Evolutionary conservation across 148 eudicot species (phyloP), one percentile per base, ranked within the genome.

Genomic region (Persicaria tinctoria): DNA sequence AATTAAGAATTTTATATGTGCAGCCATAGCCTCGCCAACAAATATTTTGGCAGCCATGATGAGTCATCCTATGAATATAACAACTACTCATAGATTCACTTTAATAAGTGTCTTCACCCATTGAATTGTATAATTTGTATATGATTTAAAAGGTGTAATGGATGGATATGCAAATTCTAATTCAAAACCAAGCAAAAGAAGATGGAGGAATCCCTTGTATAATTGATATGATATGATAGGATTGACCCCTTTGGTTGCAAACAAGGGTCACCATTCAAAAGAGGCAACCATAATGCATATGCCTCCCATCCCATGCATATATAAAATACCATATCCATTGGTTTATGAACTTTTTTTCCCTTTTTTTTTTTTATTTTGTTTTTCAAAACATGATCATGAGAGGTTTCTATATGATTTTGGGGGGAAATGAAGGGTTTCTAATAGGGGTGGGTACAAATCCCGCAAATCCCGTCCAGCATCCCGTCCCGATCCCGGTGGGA

Each of bases 231-330:
- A 23, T 23, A 23, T 27, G 68, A 60, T 32, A 23, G 0, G 27
- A 23, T 23, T 32, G 41, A 32, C 38, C 44, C 68, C 44, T 41
- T 27, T 60, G 68, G 38, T 17, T 60, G 68, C 68, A 60, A 60
- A 60, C 68, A 23, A 27, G 68, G 68, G 68, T 23, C 68, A 60
- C 4, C 1, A 23, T 60, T 60, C 68, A 23, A 60, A 23, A 60
- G 38, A 60, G 68, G 68, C 68, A 60, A 7, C 66, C n/a, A 53
- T 23, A 23, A 23, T n/a, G 41, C 68, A 60, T 60, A 60, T 60
- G 44, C 27, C 13, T 23, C 9, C 41, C 41, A 32, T 32, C 9
- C 41, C 41, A 32, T 32, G 41, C 41, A 32, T 32, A 32, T 32
- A 32, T 32, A 17, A 6, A 32, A 32, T 32, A 32, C 41, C 41